phyloP scores from a whole-genome alignment of 2,329 filamentous ascomycete species.

The Zymoseptoria crescenta region DNA sequence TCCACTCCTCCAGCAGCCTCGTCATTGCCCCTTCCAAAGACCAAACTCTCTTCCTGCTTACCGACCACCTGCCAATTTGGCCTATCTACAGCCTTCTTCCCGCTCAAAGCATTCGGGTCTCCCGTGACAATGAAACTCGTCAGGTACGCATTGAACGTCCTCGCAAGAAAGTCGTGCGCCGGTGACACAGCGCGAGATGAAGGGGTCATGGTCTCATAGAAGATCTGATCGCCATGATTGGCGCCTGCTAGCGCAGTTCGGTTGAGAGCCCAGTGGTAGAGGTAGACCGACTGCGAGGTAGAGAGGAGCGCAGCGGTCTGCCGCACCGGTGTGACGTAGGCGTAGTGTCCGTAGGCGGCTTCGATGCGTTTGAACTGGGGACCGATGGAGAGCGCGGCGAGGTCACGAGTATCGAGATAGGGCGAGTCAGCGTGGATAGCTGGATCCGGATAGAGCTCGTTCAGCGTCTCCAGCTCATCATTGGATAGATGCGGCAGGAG shows the following conservation, averaged over 20 bases:
- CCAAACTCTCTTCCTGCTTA: constrained; percentile 28
- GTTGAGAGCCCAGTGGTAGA: constrained; percentile 55
- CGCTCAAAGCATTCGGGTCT: constrained; percentile 24
- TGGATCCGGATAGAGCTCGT: constrained; percentile 57
- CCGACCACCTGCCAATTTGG: constrained; percentile 22
- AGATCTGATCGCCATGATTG: constrained; percentile 31
- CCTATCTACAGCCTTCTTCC: constrained; percentile 14
- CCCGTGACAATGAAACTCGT: constrained; percentile 29
- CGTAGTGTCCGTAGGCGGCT: constrained; percentile 56
- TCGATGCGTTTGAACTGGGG: constrained; percentile 51
- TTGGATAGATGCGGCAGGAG: constrained; percentile 52
- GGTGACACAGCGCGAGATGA: constrained; percentile 18
- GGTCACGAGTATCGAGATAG: constrained; percentile 33
- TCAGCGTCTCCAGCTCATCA: constrained; percentile 47
- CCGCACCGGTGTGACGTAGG: constrained; percentile 56
- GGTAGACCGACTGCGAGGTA: constrained; percentile 38
- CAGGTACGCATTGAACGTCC: constrained; percentile 26
- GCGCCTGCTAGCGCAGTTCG: constrained; percentile 30
- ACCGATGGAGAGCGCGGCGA: constrained; percentile 35
- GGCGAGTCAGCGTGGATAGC: constrained; percentile 33
- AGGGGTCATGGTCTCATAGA: constrained; percentile 27
- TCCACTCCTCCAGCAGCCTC: constrained; percentile 36
- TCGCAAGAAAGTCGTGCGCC: constrained; percentile 26
- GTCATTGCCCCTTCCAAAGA: constrained; percentile 55
- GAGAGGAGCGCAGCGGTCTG: constrained; percentile 47